Percentiles rank a stretch among this genome's conserved stretches.
Evolutionary conservation across 768 basidiomycete genomes (phyloP).

Genomic region (Boletus reticulatus): DNA sequence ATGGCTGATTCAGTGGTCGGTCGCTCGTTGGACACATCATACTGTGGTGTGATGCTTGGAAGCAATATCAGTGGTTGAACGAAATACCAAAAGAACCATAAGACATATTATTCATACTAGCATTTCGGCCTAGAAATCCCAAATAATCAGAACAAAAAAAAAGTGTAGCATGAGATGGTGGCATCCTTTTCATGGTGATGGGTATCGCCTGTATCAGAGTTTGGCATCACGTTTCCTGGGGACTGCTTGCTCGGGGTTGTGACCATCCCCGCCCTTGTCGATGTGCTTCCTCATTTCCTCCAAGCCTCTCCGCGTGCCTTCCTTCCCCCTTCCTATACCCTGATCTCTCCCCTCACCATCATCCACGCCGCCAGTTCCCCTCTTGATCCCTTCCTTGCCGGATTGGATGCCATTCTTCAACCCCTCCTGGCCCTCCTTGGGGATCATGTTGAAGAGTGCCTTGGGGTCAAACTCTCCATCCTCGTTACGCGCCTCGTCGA

Average conservation of each 20-base stretch:
- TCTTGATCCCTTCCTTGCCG: slow-evolving; percentile 4
- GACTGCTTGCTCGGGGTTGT: slow-evolving; percentile 8
- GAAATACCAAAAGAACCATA: no score
- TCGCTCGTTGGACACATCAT: no score
- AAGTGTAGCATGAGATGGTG: neutral
- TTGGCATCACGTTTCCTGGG: slow-evolving; percentile 21
- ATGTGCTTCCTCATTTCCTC: slow-evolving; percentile 10
- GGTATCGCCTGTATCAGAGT: slow-evolving; percentile 19
- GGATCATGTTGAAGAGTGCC: slow-evolving; percentile 8
- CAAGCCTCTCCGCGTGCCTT: slow-evolving; percentile 8
- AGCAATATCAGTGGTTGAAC: no score
- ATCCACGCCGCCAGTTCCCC: neutral
- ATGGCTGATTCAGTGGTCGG: no score
- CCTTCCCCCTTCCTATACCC: slow-evolving; percentile 4
- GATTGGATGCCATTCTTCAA: slow-evolving; percentile 1
- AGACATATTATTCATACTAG: neutral
- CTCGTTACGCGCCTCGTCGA: slow-evolving; percentile 4
- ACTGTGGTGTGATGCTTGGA: no score
- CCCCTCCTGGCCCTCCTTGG: slow-evolving; percentile 3
- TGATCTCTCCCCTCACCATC: neutral
- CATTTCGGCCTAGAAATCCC: neutral
- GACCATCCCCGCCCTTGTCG: slow-evolving; percentile 5
- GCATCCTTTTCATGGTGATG: neutral
- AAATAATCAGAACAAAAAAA: neutral
- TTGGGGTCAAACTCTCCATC: slow-evolving; percentile 6